A percentile compares a stretch with the other conserved stretches of the same genome.
Evolutionary conservation across 202 grass and related monocot genomes (phyloP).

Genomic region (Eragrostis tef): DNA sequence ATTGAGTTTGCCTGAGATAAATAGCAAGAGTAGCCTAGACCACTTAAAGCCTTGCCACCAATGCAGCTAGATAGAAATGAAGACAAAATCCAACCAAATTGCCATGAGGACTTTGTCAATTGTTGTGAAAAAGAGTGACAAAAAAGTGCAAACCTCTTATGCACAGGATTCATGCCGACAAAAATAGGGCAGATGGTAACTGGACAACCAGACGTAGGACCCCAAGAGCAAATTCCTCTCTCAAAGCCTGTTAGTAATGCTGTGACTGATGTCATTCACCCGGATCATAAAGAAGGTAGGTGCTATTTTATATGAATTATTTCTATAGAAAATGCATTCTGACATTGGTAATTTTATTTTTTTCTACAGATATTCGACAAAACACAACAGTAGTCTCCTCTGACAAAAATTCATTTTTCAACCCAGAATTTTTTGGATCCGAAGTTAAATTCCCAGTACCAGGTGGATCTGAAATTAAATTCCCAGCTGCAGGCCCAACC

Average conservation of each 20-base stretch:
- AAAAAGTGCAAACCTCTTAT: conserved; percentile 9
- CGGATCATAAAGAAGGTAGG: conserved; percentile 14
- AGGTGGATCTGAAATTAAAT: background rate
- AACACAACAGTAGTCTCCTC: background rate
- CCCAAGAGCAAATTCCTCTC: conserved; percentile 20
- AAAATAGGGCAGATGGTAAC: background rate
- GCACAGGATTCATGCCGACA: conserved; percentile 38
- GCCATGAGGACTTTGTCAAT: background rate
- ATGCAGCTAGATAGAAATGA: no score
- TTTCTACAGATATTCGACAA: conserved; percentile 24
- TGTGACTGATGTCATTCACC: background rate
- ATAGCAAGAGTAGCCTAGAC: no score
- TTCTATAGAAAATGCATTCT: conserved; percentile 19
- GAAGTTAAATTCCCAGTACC: background rate
- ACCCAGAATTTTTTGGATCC: background rate
- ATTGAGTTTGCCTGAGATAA: no score
- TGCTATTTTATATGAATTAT: conserved; percentile 1
- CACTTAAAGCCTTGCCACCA: no score
- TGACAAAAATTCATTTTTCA: conserved; percentile 30
- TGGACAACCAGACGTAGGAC: background rate
- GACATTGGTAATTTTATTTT: background rate
- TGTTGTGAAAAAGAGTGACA: conserved; percentile 25
- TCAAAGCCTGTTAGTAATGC: background rate
- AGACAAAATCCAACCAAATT: no score
- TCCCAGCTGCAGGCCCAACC: background rate